Evolutionary conservation across 148 eudicot genomes (phyloP).

Genomic region (Salicornia ramosissima): DNA sequence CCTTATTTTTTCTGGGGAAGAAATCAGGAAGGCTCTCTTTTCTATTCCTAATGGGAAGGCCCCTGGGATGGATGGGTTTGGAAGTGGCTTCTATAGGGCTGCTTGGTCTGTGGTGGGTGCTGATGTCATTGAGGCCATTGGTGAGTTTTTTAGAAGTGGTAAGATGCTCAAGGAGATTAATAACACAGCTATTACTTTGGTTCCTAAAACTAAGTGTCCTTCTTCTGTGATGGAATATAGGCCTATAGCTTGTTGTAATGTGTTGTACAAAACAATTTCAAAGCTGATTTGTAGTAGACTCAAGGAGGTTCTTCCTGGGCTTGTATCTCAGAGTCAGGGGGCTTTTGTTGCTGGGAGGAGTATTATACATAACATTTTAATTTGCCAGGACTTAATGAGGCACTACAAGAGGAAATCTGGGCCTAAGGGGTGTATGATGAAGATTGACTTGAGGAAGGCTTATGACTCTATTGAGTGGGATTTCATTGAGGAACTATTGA

Average conservation of each 20-base stretch:
- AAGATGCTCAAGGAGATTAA: background rate
- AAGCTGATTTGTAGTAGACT: background rate
- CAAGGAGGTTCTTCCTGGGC: too few relatives aligned
- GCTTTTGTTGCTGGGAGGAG: too few relatives aligned
- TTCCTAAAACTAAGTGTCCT: background rate
- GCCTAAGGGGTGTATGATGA: too few relatives aligned
- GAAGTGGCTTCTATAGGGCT: background rate
- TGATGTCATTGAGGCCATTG: background rate
- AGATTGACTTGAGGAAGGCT: too few relatives aligned
- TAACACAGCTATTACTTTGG: background rate
- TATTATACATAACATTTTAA: too few relatives aligned
- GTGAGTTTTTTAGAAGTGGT: background rate
- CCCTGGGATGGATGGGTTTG: background rate
- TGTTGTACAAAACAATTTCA: background rate
- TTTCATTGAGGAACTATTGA: too few relatives aligned
- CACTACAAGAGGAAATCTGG: too few relatives aligned
- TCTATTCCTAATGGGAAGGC: background rate
- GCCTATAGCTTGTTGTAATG: background rate
- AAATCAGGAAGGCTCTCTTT: background rate
- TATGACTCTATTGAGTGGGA: too few relatives aligned
- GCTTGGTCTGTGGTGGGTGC: background rate
- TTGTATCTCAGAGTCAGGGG: too few relatives aligned
- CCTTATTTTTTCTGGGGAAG: background rate
- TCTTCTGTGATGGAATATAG: background rate
- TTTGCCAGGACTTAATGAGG: too few relatives aligned